Conservation (phyloP, 106 monocot genomes). For the Alisma plantagoaquatica region DNA sequence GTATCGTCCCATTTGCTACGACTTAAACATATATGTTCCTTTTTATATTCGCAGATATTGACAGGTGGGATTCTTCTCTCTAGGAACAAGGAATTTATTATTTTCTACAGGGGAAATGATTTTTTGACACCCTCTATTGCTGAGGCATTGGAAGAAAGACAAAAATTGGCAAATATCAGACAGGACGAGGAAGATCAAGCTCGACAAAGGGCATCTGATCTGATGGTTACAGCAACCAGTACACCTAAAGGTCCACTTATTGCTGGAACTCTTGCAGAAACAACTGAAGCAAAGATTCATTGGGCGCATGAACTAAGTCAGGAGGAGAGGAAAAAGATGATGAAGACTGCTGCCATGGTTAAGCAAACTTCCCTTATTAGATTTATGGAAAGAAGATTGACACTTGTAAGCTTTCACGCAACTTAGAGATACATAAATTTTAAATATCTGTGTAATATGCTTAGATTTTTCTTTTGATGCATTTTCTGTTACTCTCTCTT, state of each 20-base stretch:
- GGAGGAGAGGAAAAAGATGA: conserved; percentile 53
- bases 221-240: conserved; percentile 19
- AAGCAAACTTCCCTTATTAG: conserved; percentile 70
- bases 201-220: conserved; percentile 47
- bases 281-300: conserved; percentile 47
- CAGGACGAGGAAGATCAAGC: conserved; percentile 82
- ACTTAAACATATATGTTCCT: too few species aligned
- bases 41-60: too few species aligned
- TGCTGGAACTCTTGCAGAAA: conserved; percentile 92
- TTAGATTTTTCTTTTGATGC: too few species aligned
- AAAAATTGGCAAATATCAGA: conserved; percentile 32
- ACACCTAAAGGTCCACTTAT: conserved; percentile 28
- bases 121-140: conserved; percentile 46
- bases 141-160: conserved; percentile 41
- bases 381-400: conserved; percentile 53
- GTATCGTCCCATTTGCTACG: too few species aligned
- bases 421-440: too few species aligned
- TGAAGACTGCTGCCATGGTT: conserved; percentile 33
- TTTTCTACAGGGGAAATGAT: conserved; percentile 93
- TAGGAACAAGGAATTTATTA: conserved; percentile 91
- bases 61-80: conserved; percentile 83
- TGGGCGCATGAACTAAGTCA: conserved; percentile 48
- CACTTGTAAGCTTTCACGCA: conserved; percentile 62
- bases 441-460: too few species aligned
- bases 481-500: too few species aligned